A percentile compares a stretch with the other conserved stretches of the same genome.
Conservation (phyloP, 306 rosid genomes). For the Corylus heterophylla region DNA sequence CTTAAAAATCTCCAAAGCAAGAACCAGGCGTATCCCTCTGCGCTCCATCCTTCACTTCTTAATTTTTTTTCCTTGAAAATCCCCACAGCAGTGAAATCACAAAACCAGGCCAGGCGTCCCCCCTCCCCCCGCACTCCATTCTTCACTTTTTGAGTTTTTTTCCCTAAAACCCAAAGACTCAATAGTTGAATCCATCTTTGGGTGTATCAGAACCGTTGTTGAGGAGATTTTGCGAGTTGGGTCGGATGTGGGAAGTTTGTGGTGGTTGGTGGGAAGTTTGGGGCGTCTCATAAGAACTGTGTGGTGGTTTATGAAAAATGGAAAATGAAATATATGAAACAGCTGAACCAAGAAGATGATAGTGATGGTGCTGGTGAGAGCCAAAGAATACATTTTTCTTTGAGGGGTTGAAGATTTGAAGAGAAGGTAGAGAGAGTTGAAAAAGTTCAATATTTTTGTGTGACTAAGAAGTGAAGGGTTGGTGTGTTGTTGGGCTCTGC, state of each 20-base stretch:
- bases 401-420: constrained; percentile 39
- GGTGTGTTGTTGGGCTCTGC: too few species aligned
- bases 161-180: constrained; percentile 20
- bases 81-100: too few species aligned
- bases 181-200: constrained; percentile 13
- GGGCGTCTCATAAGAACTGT: constrained; percentile 41
- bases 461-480: not conserved
- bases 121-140: too few species aligned
- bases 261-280: constrained; percentile 33
- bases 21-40: too few species aligned
- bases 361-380: not conserved
- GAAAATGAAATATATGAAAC: not conserved
- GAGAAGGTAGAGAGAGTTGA: constrained; percentile 34
- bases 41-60: too few species aligned
- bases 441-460: not conserved
- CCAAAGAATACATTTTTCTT: not conserved
- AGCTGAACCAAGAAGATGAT: not conserved
- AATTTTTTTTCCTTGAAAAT: too few species aligned
- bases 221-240: constrained; percentile 45
- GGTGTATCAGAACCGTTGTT: constrained; percentile 29
- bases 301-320: not conserved
- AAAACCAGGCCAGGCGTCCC: too few species aligned
- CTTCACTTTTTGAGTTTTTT: too few species aligned
- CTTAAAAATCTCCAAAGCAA: too few species aligned
- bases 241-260: constrained; percentile 42